phyloP scores from a whole-genome alignment of 2,329 filamentous ascomycete species.

The Apiospora pterosperma region DNA sequence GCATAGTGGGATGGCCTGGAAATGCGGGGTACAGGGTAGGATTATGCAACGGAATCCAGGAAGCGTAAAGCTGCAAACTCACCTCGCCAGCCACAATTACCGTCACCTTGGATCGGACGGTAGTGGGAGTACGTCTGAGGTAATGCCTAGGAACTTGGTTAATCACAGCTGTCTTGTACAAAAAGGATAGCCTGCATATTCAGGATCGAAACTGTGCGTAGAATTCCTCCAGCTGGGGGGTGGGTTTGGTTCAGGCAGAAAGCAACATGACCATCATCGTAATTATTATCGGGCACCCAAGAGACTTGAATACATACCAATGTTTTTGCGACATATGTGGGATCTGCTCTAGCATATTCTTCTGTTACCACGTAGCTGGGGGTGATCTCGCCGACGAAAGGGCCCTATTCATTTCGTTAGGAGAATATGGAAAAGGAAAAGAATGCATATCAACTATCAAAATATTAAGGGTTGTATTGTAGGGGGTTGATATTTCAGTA shows the following conservation, averaged over 20 bases:
- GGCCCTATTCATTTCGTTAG: constrained; percentile 56
- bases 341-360: constrained; percentile 87
- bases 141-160: constrained; percentile 55
- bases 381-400: constrained; percentile 74
- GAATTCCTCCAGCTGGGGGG: neutral
- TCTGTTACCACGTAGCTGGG: constrained; percentile 74
- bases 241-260: neutral
- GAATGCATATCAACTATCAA: neutral
- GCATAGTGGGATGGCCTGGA: neutral
- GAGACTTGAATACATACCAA: constrained; percentile 53
- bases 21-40: constrained; percentile 19
- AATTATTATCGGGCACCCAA: neutral
- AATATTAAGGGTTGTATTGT: no score
- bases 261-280: neutral
- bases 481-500: neutral
- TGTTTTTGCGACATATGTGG: constrained; percentile 82
- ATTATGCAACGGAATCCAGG: constrained; percentile 13
- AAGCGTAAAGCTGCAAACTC: constrained; percentile 34
- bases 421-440: constrained; percentile 18
- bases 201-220: neutral
- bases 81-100: constrained; percentile 98
- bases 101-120: constrained; percentile 84
- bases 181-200: neutral
- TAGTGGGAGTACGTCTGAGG: constrained; percentile 84
- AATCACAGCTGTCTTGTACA: neutral